Base-by-base conservation (phyloP, 441 rosid species). In the Manihot esculenta region DNA sequence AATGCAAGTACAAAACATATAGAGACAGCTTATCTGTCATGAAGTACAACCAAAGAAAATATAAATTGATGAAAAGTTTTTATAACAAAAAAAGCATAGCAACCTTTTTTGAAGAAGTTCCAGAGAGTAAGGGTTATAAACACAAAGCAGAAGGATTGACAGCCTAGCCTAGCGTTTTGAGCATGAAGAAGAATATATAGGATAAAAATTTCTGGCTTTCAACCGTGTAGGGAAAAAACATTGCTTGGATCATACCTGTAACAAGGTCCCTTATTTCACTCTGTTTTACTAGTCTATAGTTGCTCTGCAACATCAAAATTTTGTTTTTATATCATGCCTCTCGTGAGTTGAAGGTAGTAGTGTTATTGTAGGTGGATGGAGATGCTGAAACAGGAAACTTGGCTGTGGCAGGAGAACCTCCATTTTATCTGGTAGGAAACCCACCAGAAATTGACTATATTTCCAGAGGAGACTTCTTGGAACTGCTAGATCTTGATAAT, bases 401-500 rank as follows among this genome's bases (percentile, higher is more conserved):
- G 65, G 76, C 73, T 67, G 76, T 59, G 41, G 23, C 70, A 14
- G 83, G 71, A 64, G 72, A 67, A 69, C 68, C 44, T 17, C 70
- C 67, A 15, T 74, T 71, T 72, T 57, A 59, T 70, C 73, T 27
- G 3, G 70, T 71, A 26, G 83, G 72, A 35, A 68, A 69, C 57
- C 38, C 12, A 10, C 55, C 49, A 9, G 84, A 67, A 21, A 42
- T 3, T 44, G 85, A 60, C 67, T 61, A 38, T 63, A 5, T 66
- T 24, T 66, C 66, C 3, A 7, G 70, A 57, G 87, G 75, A 27
- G 81, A 79, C 73, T 88, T 20, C 81, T 48, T 88, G 77, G 91
- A 87, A 73, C 41, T 85, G 76, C 38, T 0, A 2, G 94, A 89
- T 78, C 88, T 89, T 55, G 81, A 62, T 24, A 66, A 10, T 54